Percentiles rank a stretch among this genome's conserved stretches.
phyloP scores from a whole-genome alignment of 441 rosid genomes.

The Manihot esculenta region DNA sequence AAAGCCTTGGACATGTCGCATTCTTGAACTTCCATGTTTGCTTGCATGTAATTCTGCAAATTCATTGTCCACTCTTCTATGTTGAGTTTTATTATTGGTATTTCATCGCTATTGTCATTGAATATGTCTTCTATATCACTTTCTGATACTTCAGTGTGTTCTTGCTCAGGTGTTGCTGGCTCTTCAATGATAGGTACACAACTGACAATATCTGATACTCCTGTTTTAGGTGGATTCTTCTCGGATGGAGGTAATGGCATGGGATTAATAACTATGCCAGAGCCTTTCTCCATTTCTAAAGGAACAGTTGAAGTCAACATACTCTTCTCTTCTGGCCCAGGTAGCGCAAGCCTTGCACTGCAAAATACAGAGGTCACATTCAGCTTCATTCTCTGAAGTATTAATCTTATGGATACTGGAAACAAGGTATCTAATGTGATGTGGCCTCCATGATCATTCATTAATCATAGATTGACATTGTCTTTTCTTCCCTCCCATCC shows the following conservation, averaged over 20 bases:
- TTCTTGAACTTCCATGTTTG: conserved; percentile 73
- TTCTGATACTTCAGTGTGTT: conserved; percentile 39
- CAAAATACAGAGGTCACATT: conserved; percentile 31
- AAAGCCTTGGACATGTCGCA: conserved; percentile 84
- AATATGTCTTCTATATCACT: conserved; percentile 72
- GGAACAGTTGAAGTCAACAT: conserved; percentile 48
- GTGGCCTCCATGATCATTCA: neutral
- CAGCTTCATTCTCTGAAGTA: conserved; percentile 15
- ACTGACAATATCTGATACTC: conserved; percentile 22
- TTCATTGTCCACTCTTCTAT: conserved; percentile 58
- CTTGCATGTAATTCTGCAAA: conserved; percentile 64
- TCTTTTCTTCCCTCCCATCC: no score
- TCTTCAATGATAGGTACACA: conserved; percentile 79
- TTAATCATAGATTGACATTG: neutral
- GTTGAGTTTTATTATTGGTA: conserved; percentile 78
- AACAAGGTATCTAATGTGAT: no score
- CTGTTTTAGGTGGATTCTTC: conserved; percentile 30
- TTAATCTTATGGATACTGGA: conserved; percentile 5
- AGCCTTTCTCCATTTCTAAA: conserved; percentile 31
- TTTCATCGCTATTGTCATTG: conserved; percentile 71
- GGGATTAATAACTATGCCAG: conserved; percentile 35
- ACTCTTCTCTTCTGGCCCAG: conserved; percentile 79
- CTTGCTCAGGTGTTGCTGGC: conserved; percentile 78
- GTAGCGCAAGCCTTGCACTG: conserved; percentile 95
- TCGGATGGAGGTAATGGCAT: conserved; percentile 47